Evolutionary conservation across 2,329 filamentous ascomycete genomes (phyloP).

Genomic region (Trematosphaeria pertusa): DNA sequence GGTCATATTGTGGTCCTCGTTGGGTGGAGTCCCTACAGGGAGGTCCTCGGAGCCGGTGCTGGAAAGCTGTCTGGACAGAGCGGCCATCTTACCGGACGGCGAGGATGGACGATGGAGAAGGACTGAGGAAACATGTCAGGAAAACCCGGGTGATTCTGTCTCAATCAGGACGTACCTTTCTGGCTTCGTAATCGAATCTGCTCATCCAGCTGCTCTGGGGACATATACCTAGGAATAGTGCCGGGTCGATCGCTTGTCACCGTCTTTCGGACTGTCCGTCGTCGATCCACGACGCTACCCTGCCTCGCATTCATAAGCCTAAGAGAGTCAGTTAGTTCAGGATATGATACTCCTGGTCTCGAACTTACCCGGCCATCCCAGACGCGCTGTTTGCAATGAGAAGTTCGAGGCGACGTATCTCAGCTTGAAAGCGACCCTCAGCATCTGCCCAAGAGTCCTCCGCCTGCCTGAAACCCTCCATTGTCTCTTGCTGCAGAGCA

Average conservation of each 20-base stretch:
- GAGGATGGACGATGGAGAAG: constrained; percentile 39
- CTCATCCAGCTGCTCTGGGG: constrained; percentile 28
- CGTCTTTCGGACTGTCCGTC: constrained; percentile 29
- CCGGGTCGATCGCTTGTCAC: constrained; percentile 16
- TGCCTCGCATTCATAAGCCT: constrained; percentile 51
- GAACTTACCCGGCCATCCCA: constrained; percentile 47
- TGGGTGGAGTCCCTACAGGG: constrained; percentile 43
- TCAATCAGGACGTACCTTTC: constrained; percentile 23
- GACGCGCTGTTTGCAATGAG: constrained; percentile 51
- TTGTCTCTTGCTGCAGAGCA: constrained; percentile 33
- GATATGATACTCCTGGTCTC: neutral
- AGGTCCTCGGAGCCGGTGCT: constrained; percentile 36
- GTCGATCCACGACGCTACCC: constrained; percentile 47
- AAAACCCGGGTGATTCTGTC: neutral
- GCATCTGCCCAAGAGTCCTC: constrained; percentile 42
- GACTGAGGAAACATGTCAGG: constrained; percentile 20
- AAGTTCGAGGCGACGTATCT: constrained; percentile 54
- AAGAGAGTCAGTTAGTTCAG: constrained; percentile 8
- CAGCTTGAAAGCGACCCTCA: constrained; percentile 47
- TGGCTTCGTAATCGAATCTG: constrained; percentile 35
- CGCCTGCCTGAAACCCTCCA: constrained; percentile 30
- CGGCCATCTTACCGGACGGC: constrained; percentile 49
- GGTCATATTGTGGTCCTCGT: constrained; percentile 9
- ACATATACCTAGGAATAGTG: constrained; percentile 17
- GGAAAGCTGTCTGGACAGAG: constrained; percentile 48